phyloP scores from a whole-genome alignment of 202 grass and related monocot species.

The Saccharum hybrid region DNA sequence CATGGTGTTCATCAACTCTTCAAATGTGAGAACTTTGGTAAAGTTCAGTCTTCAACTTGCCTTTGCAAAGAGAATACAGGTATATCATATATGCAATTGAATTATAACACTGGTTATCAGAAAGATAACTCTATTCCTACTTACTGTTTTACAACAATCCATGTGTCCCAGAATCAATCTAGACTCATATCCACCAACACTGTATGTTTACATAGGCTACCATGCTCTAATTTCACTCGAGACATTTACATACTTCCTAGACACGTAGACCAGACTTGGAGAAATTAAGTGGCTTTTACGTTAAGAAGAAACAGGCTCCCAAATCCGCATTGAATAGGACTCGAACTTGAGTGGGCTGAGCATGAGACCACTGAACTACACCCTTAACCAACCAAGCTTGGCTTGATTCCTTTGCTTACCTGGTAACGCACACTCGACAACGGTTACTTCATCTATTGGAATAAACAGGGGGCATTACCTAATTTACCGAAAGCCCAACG shows the following conservation, averaged over 20 bases:
- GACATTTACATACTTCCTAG: background rate
- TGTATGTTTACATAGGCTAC: conserved; percentile 21
- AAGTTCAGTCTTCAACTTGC: background rate
- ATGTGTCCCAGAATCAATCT: background rate
- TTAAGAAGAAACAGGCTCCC: no score
- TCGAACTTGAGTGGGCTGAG: background rate
- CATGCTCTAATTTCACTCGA: conserved; percentile 10
- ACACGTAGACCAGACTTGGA: background rate
- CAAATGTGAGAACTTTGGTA: background rate
- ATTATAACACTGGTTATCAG: background rate
- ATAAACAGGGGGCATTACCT: background rate
- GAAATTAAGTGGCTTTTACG: no score
- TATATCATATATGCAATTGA: conserved; percentile 20
- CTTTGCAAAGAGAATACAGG: conserved; percentile 35
- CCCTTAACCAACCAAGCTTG: background rate
- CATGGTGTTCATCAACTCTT: background rate
- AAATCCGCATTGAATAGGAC: background rate
- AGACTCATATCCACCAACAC: background rate
- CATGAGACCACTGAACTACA: background rate
- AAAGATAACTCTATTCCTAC: background rate
- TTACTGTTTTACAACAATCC: conserved; percentile 11
- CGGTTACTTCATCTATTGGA: background rate
- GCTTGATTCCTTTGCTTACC: background rate
- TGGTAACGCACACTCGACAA: background rate
- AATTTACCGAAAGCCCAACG: conserved; percentile 5